A percentile compares a stretch with the other conserved stretches of the same genome.
Conservation (phyloP, 257 asterid species). For the Eustoma russellianum region DNA sequence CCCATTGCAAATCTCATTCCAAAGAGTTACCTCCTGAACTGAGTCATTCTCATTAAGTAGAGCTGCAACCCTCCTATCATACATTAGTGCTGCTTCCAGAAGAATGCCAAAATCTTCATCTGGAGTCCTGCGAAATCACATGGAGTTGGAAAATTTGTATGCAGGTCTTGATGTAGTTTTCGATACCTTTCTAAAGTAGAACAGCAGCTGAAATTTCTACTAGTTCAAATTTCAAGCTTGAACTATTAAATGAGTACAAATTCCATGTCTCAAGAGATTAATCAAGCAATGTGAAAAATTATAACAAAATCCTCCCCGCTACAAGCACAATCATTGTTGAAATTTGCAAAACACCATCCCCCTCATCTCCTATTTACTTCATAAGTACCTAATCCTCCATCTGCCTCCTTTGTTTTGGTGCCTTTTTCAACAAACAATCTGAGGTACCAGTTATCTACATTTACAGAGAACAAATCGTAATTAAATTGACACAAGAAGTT, state of each 20-base stretch:
- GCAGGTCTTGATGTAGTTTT: neutral
- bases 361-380: too few species aligned
- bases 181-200: too few species aligned
- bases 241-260: neutral
- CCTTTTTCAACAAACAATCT: too few species aligned
- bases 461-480: too few species aligned
- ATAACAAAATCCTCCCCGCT: too few species aligned
- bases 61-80: slow-evolving; percentile 91
- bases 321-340: too few species aligned
- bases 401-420: too few species aligned
- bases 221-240: neutral
- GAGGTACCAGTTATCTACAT: too few species aligned
- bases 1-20: slow-evolving; percentile 61
- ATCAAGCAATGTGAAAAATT: neutral
- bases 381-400: too few species aligned
- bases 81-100: slow-evolving; percentile 94
- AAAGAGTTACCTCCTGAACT: slow-evolving; percentile 44
- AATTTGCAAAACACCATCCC: too few species aligned
- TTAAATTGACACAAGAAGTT: neutral
- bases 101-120: slow-evolving; percentile 93
- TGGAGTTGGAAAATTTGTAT: neutral
- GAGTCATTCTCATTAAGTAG: slow-evolving; percentile 63
- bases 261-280: neutral
- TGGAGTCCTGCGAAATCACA: slow-evolving; percentile 57
- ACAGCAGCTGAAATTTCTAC: neutral